A percentile compares a stretch with the other conserved stretches of the same genome.
Conservation (phyloP, 805 yeast genomes). For the Metschnikowia vanudenii region DNA sequence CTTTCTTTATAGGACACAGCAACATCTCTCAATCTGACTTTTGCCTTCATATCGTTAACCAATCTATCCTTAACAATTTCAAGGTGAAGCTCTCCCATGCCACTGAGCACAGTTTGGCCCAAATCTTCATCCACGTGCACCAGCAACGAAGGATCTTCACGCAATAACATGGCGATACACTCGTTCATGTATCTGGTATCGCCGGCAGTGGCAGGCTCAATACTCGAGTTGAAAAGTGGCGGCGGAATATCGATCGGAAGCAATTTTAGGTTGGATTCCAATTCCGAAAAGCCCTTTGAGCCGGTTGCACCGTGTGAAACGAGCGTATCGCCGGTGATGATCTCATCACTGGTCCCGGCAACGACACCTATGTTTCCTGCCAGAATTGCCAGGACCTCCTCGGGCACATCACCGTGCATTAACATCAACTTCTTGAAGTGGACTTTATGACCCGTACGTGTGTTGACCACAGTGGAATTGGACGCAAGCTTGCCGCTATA, state of each 20-base stretch:
- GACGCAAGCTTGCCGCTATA: conserved; percentile 75
- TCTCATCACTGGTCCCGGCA: conserved; percentile 63
- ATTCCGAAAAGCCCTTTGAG: conserved; percentile 38
- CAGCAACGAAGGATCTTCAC: conserved; percentile 88
- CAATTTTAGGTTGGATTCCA: conserved; percentile 47
- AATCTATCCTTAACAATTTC: conserved; percentile 84
- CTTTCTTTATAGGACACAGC: conserved; percentile 87
- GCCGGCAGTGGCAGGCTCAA: conserved; percentile 82
- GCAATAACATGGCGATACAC: conserved; percentile 61
- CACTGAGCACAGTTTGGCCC: conserved; percentile 85
- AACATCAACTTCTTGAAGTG: conserved; percentile 65
- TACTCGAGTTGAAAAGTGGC: conserved; percentile 82
- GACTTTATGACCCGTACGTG: conserved; percentile 66
- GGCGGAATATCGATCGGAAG: conserved; percentile 86
- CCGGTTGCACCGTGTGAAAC: conserved; percentile 55
- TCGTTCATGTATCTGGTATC: conserved; percentile 73
- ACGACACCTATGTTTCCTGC: conserved; percentile 92
- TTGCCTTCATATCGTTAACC: conserved; percentile 77
- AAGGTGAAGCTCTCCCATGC: conserved; percentile 96
- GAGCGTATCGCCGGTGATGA: conserved; percentile 89
- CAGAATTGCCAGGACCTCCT: conserved; percentile 59
- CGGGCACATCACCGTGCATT: conserved; percentile 87
- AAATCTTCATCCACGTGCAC: conserved; percentile 75
- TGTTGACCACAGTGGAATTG: conserved; percentile 62
- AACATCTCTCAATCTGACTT: conserved; percentile 75